phyloP scores from a whole-genome alignment of 768 basidiomycete genomes.

The Hemileccinum rubropunctum region DNA sequence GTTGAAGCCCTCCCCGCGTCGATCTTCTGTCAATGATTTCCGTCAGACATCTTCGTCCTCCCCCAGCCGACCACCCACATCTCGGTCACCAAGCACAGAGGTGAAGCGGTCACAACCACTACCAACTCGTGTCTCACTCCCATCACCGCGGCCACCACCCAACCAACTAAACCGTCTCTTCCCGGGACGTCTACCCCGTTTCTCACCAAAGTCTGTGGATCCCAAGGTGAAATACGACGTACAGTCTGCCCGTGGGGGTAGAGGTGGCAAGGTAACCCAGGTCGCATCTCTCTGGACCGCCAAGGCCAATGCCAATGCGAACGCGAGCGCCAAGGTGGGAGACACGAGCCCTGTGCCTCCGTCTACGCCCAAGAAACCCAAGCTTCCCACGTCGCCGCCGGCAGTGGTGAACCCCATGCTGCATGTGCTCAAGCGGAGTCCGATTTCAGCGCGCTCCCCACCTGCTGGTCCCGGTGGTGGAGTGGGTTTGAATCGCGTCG shows the following conservation, averaged over 20 bases:
- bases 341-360: constrained; percentile 5
- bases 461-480: neutral
- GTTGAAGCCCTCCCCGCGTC: constrained; percentile 15
- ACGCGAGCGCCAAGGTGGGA: neutral
- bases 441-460: constrained; percentile 1
- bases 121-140: neutral
- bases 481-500: neutral
- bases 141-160: neutral
- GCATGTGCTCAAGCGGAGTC: constrained; percentile 11
- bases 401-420: constrained; percentile 10
- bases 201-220: constrained; percentile 37
- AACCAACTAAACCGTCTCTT: constrained; percentile 1
- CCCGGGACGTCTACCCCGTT: constrained; percentile 31
- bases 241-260: constrained; percentile 73
- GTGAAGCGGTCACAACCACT: constrained; percentile 5
- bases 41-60: constrained; percentile 7
- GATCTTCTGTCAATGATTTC: constrained; percentile 22
- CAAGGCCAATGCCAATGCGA: constrained; percentile 29
- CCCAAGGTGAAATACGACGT: constrained; percentile 67
- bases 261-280: constrained; percentile 70
- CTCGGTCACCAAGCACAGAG: constrained; percentile 16
- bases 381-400: neutral
- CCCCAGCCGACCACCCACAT: neutral
- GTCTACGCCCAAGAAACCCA: constrained; percentile 8
- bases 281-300: constrained; percentile 75